Base-by-base conservation (phyloP, 75 land plant species). In the Pinus taeda region DNA sequence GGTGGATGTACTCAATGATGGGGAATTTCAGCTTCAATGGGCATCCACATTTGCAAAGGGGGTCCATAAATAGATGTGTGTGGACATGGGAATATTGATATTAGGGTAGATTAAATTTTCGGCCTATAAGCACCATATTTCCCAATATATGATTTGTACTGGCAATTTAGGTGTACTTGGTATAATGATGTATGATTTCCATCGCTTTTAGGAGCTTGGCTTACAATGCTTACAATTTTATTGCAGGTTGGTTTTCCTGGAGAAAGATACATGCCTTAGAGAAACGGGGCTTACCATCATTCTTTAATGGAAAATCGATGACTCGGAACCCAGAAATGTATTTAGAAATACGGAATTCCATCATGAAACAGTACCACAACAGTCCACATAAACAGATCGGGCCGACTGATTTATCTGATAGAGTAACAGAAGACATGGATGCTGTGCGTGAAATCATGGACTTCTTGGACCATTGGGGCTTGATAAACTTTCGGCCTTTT, bases 231-330 rank as follows among this genome's bases (percentile, higher is more conserved):
- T 33, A 69, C 22, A 15, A 12, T 59, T 30, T 53, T 72, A 57
- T 78, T 70, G 64, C 74, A 92, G 98, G 92, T 67, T 97, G 99
- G 99, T 97, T 92, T 80, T 90, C 95, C 15, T 97, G 99, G 99
- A 88, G 80, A 36, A 77, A 82, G 71, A 77, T 90, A 73, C 99
- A 97, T 71, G 76, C 81, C 0, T 53, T 97, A 39, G 99, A 97
- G 92, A 80, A 88, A 74, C 85, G 79, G 3, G 78, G 76, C 22
- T 73, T 97, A 78, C 78, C 93, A 21, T 89, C 97, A 42, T 95
- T 95, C 76, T 97, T 95, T 59, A 83, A 83, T 79, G 93, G 91
- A 62, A 91, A 97, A 74, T 82, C 88, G 4, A 87, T 87, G 59
- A 73, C 56, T 13, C 80, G 91, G 57, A 92, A 85, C 11, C 86